A percentile compares a stretch with the other conserved stretches of the same genome.
Conservation (phyloP, 2,329 filamentous ascomycete genomes). For the Fusarium ramigenum region DNA sequence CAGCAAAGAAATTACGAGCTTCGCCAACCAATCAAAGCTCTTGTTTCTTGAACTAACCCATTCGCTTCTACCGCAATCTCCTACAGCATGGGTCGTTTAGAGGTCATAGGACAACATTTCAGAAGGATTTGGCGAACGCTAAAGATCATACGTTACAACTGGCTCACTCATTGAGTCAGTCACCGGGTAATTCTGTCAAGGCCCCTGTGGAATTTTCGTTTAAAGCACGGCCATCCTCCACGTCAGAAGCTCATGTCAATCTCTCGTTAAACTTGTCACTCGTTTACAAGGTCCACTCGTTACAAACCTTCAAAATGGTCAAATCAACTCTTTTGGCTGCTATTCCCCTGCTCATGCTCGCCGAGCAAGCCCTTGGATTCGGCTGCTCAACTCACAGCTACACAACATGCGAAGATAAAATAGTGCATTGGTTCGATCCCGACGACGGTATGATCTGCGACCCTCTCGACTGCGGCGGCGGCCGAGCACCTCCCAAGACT, state of each 20-base stretch:
- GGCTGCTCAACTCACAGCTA: constrained; percentile 28
- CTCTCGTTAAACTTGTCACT: neutral
- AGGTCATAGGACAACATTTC: neutral
- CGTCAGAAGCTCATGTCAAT: fast-evolving
- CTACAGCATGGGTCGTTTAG: neutral
- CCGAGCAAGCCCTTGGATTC: constrained; percentile 14
- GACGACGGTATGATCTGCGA: constrained; percentile 62
- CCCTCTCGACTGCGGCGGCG: constrained; percentile 63
- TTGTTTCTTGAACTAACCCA: neutral
- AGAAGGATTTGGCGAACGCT: neutral
- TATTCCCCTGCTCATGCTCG: constrained; percentile 15
- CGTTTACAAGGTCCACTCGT: neutral
- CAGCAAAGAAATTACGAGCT: neutral
- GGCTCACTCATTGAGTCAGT: neutral
- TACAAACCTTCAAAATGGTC: constrained; percentile 5
- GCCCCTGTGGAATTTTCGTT: neutral
- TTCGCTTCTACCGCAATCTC: neutral
- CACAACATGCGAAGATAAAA: constrained; percentile 34
- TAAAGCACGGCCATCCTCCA: neutral
- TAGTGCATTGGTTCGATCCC: constrained; percentile 55
- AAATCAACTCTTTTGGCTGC: neutral
- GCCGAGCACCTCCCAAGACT: constrained; percentile 60
- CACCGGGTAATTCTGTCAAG: neutral
- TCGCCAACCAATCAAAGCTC: neutral
- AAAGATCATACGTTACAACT: neutral